phyloP scores from a whole-genome alignment of 768 basidiomycete species.

The Pleurotus platypus region DNA sequence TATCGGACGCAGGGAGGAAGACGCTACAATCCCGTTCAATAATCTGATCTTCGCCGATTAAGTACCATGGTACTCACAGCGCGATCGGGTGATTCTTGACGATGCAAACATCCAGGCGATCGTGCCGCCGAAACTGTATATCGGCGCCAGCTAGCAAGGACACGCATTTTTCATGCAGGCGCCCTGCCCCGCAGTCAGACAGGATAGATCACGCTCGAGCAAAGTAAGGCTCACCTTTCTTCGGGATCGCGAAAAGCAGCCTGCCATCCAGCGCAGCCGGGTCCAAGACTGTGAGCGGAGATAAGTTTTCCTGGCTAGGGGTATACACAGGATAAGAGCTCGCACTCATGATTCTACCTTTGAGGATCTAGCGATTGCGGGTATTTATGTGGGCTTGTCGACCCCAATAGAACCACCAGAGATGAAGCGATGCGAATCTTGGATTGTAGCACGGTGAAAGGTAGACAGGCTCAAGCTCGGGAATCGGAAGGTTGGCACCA shows the following conservation, averaged over 20 bases:
- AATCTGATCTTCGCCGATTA: background rate
- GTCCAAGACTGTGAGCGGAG: slow-evolving; percentile 34
- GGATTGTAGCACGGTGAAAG: no score
- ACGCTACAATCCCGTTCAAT: slow-evolving; percentile 49
- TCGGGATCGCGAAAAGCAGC: slow-evolving; percentile 92
- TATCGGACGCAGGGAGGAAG: slow-evolving; percentile 95
- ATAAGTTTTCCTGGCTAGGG: background rate
- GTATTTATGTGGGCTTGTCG: no score
- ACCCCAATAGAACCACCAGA: no score
- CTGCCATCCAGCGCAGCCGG: slow-evolving; percentile 78
- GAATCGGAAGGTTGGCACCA: no score
- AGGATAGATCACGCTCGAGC: background rate
- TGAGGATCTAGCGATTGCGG: no score
- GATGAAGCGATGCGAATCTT: no score
- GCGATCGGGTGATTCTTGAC: slow-evolving; percentile 91
- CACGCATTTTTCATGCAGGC: slow-evolving; percentile 88
- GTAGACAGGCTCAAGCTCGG: no score
- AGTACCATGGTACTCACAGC: slow-evolving; percentile 52
- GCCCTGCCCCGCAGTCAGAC: slow-evolving; percentile 42
- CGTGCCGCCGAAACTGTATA: slow-evolving; percentile 86
- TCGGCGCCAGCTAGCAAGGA: slow-evolving; percentile 91
- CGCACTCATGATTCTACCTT: slow-evolving; percentile 10
- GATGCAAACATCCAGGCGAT: slow-evolving; percentile 90
- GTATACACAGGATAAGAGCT: background rate
- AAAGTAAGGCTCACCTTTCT: slow-evolving; percentile 67